Evolutionary conservation across 257 asterid genomes (phyloP).

Genomic region (Haberlea rhodopensis): DNA sequence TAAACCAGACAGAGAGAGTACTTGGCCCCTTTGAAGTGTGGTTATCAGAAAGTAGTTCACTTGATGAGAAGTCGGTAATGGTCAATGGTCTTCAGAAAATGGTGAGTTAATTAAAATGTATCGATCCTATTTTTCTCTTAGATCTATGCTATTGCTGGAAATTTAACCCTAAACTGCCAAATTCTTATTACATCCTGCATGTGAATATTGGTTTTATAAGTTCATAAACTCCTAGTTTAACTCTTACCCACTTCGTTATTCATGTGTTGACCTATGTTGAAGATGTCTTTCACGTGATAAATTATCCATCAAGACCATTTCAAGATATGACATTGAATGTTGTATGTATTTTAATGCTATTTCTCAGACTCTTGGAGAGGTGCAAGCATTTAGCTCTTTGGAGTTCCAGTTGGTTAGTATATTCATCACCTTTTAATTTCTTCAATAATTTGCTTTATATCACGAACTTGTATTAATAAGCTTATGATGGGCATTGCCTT

Average conservation of each 20-base stretch:
- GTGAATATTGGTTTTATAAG: background rate
- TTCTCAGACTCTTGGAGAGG: slow-evolving; percentile 72
- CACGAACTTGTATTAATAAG: background rate
- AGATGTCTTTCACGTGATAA: slow-evolving; percentile 6
- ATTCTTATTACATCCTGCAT: background rate
- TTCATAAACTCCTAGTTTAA: slow-evolving; percentile 9
- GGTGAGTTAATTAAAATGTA: slow-evolving; percentile 46
- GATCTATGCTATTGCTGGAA: slow-evolving; percentile 9
- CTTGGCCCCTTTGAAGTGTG: slow-evolving; percentile 92
- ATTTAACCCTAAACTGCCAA: slow-evolving; percentile 1
- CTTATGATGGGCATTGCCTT: background rate
- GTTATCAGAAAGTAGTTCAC: slow-evolving; percentile 69
- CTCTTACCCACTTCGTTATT: background rate
- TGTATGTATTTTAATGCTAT: slow-evolving; percentile 23
- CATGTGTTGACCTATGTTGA: background rate
- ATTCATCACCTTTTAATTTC: slow-evolving; percentile 16
- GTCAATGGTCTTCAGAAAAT: slow-evolving; percentile 84
- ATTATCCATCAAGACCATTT: slow-evolving; percentile 16
- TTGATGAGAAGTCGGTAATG: slow-evolving; percentile 77
- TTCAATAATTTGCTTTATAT: background rate
- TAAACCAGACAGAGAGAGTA: slow-evolving; percentile 74
- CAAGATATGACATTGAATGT: background rate
- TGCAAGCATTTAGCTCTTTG: slow-evolving; percentile 65
- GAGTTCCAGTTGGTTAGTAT: slow-evolving; percentile 79
- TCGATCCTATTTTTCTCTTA: slow-evolving; percentile 10